Evolutionary conservation across 2,329 filamentous ascomycete species (phyloP).

Genomic region (Arthrobotrys entomopaga): DNA sequence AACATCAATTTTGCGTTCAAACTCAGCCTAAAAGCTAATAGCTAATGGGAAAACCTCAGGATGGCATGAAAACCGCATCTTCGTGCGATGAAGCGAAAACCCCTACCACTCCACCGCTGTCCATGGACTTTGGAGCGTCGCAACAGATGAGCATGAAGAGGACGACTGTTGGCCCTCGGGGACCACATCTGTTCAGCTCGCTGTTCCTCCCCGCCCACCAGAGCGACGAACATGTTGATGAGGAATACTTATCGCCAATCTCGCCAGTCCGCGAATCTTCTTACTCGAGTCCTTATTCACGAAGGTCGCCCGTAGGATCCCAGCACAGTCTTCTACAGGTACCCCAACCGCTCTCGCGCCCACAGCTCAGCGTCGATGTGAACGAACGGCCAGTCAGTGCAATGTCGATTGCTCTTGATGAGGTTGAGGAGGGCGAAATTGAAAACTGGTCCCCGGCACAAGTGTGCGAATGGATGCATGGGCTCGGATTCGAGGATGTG

Average conservation of each 20-base stretch:
- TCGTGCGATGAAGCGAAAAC: conserved; percentile 86
- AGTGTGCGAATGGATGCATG: conserved; percentile 86
- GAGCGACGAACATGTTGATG: conserved; percentile 66
- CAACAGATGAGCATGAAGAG: conserved; percentile 69
- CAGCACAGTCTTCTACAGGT: conserved; percentile 62
- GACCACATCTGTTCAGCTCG: conserved; percentile 84
- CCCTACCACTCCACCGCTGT: conserved; percentile 69
- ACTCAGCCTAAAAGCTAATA: background rate
- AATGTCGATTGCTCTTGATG: conserved; percentile 65
- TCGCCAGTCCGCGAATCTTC: conserved; percentile 70
- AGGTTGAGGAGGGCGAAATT: conserved; percentile 71
- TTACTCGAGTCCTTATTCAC: conserved; percentile 62
- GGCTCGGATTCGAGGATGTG: conserved; percentile 78
- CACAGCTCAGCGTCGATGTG: conserved; percentile 60
- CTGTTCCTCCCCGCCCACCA: conserved; percentile 70
- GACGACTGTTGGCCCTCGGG: conserved; percentile 72
- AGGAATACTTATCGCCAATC: conserved; percentile 62
- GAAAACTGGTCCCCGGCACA: conserved; percentile 77
- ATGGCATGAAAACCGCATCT: conserved; percentile 81
- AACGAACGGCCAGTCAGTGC: conserved; percentile 65
- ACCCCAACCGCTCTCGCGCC: conserved; percentile 51
- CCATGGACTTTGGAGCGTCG: conserved; percentile 61
- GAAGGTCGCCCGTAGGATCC: conserved; percentile 61
- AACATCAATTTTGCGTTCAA: conserved; percentile 7
- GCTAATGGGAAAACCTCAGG: conserved; percentile 64